Evolutionary conservation across 352 stramenopile species (phyloP).

Genomic region (Aphanomyces invadans): DNA sequence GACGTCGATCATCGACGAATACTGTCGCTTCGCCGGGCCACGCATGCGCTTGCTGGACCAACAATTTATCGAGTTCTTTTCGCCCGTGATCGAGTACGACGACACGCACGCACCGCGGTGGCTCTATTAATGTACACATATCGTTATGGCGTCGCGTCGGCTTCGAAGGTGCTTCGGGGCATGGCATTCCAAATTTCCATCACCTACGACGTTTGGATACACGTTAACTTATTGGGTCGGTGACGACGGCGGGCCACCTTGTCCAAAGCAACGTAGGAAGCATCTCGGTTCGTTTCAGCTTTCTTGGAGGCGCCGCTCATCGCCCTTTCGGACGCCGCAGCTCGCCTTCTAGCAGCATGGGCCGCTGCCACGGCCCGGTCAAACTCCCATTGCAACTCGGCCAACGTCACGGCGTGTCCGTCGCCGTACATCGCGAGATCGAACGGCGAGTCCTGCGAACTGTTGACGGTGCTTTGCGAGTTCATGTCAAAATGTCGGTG

Average conservation of each 20-base stretch:
- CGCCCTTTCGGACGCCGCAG: not conserved
- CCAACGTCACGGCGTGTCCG: not conserved
- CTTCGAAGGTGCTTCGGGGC: not conserved
- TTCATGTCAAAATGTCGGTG: not conserved
- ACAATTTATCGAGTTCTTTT: conserved; percentile 88
- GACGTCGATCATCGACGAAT: conserved; percentile 84
- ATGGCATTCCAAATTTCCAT: not conserved
- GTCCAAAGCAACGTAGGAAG: not conserved
- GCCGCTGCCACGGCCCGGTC: too few species aligned
- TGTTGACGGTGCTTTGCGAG: not conserved
- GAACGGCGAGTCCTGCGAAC: not conserved
- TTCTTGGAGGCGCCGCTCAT: not conserved
- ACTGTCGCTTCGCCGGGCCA: conserved; percentile 74
- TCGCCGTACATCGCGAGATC: not conserved
- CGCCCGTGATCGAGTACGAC: conserved; percentile 66
- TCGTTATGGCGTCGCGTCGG: not conserved
- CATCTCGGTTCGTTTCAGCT: not conserved
- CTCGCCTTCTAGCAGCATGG: not conserved
- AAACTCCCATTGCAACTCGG: not conserved
- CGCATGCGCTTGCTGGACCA: conserved; percentile 81
- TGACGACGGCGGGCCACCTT: not conserved
- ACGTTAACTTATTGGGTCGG: too few species aligned
- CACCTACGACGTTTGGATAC: not conserved
- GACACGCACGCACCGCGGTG: conserved; percentile 67
- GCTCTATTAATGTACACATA: conserved; percentile 35